Evolutionary conservation across 164 flowering plant genomes (phyloP).

Genomic region (Tetrastigma voinierianum): DNA sequence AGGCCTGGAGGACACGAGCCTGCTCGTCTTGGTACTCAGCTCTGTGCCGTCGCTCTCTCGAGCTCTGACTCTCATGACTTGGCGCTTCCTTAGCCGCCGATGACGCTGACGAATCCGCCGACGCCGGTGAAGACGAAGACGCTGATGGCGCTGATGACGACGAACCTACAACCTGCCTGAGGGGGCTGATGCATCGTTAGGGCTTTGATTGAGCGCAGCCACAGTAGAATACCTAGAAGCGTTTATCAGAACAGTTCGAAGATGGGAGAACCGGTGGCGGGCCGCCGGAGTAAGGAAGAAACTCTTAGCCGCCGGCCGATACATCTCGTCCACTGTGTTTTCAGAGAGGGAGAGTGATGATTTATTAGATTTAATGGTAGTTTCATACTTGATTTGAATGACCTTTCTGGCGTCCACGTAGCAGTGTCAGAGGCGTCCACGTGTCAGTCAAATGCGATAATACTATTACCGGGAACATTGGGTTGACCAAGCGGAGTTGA

Average conservation of each 20-base stretch:
- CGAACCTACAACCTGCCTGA: not conserved
- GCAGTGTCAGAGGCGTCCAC: not conserved
- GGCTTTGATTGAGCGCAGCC: not conserved
- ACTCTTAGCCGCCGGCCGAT: constrained; percentile 38
- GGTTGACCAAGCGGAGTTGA: too few species aligned
- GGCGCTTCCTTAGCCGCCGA: constrained; percentile 19
- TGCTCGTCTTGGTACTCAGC: constrained; percentile 70
- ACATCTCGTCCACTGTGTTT: constrained; percentile 22
- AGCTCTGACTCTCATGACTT: constrained; percentile 12
- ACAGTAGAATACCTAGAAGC: too few species aligned
- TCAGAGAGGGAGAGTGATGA: not conserved
- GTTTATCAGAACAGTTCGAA: too few species aligned
- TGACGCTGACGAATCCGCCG: not conserved
- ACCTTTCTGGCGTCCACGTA: constrained; percentile 1
- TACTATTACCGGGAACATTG: too few species aligned
- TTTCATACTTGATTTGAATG: too few species aligned
- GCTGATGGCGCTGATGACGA: constrained; percentile 15
- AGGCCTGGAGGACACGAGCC: constrained; percentile 79
- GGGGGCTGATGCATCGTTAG: constrained; percentile 1
- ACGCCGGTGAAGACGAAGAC: not conserved
- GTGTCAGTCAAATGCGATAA: not conserved
- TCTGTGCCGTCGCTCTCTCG: constrained; percentile 4
- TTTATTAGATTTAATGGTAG: too few species aligned
- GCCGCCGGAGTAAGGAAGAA: constrained; percentile 9
- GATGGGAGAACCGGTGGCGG: constrained; percentile 4